Percentiles rank a stretch among this genome's conserved stretches.
Conservation (phyloP, 148 eudicot species). For the Persicaria tinctoria region DNA sequence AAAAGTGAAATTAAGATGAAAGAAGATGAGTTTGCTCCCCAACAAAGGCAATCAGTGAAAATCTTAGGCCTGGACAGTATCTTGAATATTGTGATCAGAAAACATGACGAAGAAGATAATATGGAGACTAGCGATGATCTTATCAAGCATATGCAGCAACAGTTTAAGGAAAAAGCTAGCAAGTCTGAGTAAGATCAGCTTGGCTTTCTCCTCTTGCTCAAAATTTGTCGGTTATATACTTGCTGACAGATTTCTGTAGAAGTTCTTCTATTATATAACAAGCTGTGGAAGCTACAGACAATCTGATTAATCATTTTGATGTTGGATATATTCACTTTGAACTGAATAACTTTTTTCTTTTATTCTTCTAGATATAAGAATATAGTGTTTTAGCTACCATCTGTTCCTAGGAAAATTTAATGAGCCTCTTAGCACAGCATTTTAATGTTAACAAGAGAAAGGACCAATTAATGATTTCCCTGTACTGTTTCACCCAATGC, state of each 20-base stretch:
- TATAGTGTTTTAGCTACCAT: not conserved
- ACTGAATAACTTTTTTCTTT: not conserved
- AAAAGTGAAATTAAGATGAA: constrained; percentile 96
- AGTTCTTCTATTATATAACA: not conserved
- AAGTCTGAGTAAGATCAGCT: constrained; percentile 82
- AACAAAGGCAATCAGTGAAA: constrained; percentile 75
- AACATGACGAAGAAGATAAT: constrained; percentile 65
- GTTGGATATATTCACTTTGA: not conserved
- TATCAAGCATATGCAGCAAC: constrained; percentile 95
- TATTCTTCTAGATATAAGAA: not conserved
- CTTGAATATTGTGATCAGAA: constrained; percentile 86
- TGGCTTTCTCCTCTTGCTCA: not conserved
- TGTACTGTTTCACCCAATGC: not conserved
- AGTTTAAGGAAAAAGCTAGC: constrained; percentile 97
- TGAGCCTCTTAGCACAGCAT: not conserved
- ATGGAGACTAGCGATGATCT: constrained; percentile 88
- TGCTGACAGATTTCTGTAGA: constrained; percentile 3
- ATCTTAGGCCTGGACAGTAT: constrained; percentile 87
- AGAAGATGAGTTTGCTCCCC: constrained; percentile 65
- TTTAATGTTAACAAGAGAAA: not conserved
- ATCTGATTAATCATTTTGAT: not conserved
- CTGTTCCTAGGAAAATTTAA: not conserved
- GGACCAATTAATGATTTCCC: not conserved
- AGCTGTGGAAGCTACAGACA: not conserved
- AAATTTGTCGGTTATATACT: not conserved